phyloP scores from a whole-genome alignment of 2,329 filamentous ascomycete genomes.

The Paecilomyces formosus region DNA sequence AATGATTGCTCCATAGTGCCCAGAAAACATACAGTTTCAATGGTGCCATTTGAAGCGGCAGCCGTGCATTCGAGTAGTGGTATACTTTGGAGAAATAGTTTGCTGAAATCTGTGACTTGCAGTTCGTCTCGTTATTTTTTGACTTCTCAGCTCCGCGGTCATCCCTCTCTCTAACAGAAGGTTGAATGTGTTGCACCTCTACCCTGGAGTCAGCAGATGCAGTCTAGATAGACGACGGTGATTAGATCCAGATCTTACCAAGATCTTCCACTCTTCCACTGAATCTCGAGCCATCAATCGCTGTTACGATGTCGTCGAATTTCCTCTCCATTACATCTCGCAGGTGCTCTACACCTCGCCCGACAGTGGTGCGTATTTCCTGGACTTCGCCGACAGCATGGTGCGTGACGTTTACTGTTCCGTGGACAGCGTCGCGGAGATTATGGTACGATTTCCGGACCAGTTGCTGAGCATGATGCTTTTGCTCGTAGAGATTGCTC shows the following conservation, averaged over 20 bases:
- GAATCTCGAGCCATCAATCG: background rate
- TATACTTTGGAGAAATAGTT: slow-evolving; percentile 71
- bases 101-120: slow-evolving; percentile 12
- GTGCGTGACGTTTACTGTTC: background rate
- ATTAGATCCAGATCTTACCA: background rate
- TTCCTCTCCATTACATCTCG: background rate
- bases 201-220: background rate
- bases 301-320: background rate
- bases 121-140: background rate
- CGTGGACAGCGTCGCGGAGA: background rate
- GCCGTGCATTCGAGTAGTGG: slow-evolving; percentile 67
- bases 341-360: background rate
- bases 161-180: background rate
- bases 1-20: background rate
- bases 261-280: background rate
- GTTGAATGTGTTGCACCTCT: background rate
- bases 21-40: slow-evolving; percentile 53
- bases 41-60: slow-evolving; percentile 60
- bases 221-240: background rate
- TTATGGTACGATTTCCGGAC: background rate
- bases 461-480: background rate
- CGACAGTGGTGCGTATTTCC: background rate
- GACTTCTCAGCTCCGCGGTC: background rate
- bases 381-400: background rate
- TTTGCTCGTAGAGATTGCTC: background rate